Evolutionary conservation across 192 early-diverging fungal genomes (phyloP).

Genomic region (Coemansia sp.): DNA sequence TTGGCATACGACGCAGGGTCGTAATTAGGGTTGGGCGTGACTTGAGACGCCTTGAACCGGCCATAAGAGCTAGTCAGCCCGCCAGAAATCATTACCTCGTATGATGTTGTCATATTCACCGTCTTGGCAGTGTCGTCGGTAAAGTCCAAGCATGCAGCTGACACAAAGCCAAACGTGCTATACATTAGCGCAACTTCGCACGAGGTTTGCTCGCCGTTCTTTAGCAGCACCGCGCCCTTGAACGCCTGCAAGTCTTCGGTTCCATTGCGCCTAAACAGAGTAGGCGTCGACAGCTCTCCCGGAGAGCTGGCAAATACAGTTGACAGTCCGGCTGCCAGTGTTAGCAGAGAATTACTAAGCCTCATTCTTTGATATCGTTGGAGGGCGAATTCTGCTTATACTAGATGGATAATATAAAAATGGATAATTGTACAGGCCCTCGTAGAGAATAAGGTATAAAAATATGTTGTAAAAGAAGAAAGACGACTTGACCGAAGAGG

Average conservation of each 20-base stretch:
- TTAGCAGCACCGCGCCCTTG: constrained; percentile 43
- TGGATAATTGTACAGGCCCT: background rate
- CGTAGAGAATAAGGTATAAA: constrained; percentile 2
- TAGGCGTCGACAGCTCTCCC: background rate
- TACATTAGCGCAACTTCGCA: constrained; percentile 50
- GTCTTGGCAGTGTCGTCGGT: constrained; percentile 13
- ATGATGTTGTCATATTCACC: constrained; percentile 23
- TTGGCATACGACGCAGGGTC: constrained; percentile 48
- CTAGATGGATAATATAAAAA: background rate
- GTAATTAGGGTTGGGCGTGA: constrained; percentile 30
- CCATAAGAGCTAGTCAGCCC: constrained; percentile 24
- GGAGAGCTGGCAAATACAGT: constrained; percentile 14
- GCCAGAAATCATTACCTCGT: constrained; percentile 29
- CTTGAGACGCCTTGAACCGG: constrained; percentile 22
- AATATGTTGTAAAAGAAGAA: constrained; percentile 1
- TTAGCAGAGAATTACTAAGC: constrained; percentile 16
- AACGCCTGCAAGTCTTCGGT: constrained; percentile 33
- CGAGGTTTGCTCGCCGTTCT: constrained; percentile 47
- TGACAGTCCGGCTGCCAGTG: constrained; percentile 52
- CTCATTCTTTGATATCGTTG: constrained; percentile 10
- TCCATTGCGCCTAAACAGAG: constrained; percentile 19
- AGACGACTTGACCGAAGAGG: background rate
- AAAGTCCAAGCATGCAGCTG: constrained; percentile 45
- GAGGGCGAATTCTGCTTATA: background rate
- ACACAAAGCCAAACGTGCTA: constrained; percentile 33